These are phyloP conservation scores for Mycena floridula DNA, from an alignment of 768 basidiomycete species.

Conservation along the genomic window DNA sequence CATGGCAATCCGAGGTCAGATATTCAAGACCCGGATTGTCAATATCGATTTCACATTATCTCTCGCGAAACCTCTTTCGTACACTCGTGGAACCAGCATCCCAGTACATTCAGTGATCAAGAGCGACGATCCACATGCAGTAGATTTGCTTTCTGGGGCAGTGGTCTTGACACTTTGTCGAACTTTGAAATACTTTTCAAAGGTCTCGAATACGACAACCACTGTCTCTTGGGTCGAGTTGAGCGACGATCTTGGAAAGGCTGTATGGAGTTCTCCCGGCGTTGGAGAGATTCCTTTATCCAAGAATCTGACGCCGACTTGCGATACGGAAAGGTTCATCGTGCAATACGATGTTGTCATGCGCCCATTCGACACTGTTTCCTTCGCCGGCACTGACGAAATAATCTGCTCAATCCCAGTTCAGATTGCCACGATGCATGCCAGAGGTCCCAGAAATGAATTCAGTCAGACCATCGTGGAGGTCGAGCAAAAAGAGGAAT, in stretches of 20 bases:
- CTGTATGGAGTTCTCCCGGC: too few species aligned
- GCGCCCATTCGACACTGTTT: not conserved
- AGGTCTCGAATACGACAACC: conserved; percentile 16
- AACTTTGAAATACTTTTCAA: conserved; percentile 22
- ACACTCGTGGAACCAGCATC: conserved; percentile 42
- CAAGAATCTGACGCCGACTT: conserved; percentile 46
- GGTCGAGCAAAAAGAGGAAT: too few species aligned
- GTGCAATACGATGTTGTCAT: conserved; percentile 21
- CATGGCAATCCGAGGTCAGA: too few species aligned
- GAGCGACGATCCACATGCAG: too few species aligned
- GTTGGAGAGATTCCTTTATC: too few species aligned
- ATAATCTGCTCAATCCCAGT: too few species aligned
- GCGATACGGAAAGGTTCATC: conserved; percentile 44
- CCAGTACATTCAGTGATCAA: too few species aligned
- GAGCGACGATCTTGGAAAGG: not conserved
- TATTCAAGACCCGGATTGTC: too few species aligned
- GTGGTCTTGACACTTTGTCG: conserved; percentile 28
- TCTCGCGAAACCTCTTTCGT: conserved; percentile 23
- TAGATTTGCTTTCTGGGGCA: too few species aligned
- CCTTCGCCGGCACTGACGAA: too few species aligned
- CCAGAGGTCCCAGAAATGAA: not conserved
- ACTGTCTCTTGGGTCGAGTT: not conserved
- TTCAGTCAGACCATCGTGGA: too few species aligned
- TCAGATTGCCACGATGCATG: not conserved
- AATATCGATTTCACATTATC: too few species aligned